phyloP scores from a whole-genome alignment of 345 rosid species.

The Gossypium herbaceum region DNA sequence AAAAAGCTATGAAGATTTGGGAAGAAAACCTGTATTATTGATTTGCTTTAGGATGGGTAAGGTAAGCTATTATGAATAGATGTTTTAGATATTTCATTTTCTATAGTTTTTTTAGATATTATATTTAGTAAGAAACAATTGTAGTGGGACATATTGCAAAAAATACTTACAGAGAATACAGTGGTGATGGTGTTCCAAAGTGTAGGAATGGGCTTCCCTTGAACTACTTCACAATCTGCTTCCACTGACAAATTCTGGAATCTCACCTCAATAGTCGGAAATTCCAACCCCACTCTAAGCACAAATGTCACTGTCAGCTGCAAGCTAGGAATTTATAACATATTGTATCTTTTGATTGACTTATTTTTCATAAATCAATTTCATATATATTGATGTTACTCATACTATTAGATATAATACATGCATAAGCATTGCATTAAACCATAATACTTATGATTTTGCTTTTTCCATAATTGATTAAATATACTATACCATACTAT shows the following conservation, averaged over 20 bases:
- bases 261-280: slow-evolving; percentile 38
- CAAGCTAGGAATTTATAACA: background rate
- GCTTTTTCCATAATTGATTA: background rate
- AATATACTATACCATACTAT: background rate
- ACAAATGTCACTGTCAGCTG: background rate
- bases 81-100: no score
- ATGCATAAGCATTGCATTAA: background rate
- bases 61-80: no score
- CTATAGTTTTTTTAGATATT: background rate
- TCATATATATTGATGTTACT: background rate
- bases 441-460: background rate
- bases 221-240: slow-evolving; percentile 33
- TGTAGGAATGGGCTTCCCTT: slow-evolving; percentile 37
- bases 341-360: background rate
- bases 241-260: slow-evolving; percentile 29
- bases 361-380: background rate
- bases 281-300: slow-evolving; percentile 32
- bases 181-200: slow-evolving; percentile 32
- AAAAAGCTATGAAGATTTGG: background rate
- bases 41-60: background rate
- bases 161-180: background rate
- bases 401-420: background rate
- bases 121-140: background rate
- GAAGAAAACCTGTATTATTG: background rate
- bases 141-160: background rate